Percentiles rank a stretch among this genome's conserved stretches.
These are phyloP conservation scores for Penicillium italicum DNA, from an alignment of 2,329 filamentous ascomycete species.

Conservation along the genomic window DNA sequence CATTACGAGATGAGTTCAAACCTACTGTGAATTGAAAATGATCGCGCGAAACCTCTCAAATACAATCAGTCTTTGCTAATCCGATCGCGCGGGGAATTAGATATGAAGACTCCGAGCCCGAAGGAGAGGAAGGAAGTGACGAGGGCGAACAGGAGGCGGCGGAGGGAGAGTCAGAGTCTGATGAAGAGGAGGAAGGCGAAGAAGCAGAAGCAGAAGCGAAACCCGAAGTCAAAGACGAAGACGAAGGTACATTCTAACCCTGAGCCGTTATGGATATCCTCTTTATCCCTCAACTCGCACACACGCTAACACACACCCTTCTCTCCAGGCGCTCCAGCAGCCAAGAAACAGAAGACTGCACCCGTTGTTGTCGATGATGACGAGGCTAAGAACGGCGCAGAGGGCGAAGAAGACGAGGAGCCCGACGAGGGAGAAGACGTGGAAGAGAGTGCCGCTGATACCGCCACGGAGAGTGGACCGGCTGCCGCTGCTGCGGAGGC, in stretches of 20 bases:
- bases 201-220: conserved; percentile 12
- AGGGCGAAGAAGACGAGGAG: conserved; percentile 20
- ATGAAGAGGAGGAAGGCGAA: conserved; percentile 24
- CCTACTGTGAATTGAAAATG: not conserved
- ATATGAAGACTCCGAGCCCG: conserved; percentile 37
- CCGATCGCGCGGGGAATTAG: conserved; percentile 16
- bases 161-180: conserved; percentile 30
- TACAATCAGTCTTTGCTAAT: conserved; percentile 6
- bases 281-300: not conserved
- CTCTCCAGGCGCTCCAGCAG: conserved; percentile 22
- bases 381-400: conserved; percentile 20
- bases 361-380: conserved; percentile 19
- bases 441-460: conserved; percentile 28
- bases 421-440: conserved; percentile 18
- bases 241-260: conserved; percentile 17
- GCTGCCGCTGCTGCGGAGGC: conserved; percentile 33
- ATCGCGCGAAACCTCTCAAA: not conserved
- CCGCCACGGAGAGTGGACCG: conserved; percentile 34
- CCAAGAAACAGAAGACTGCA: conserved; percentile 35
- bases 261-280: not conserved
- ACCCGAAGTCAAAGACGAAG: conserved; percentile 13
- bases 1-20: not conserved
- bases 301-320: not conserved
- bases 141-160: conserved; percentile 30
- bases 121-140: conserved; percentile 28